Evolutionary conservation across 2,329 filamentous ascomycete genomes (phyloP), one percentile per base, ranked within the genome.

Genomic region (Tolypocladium nubicola): DNA sequence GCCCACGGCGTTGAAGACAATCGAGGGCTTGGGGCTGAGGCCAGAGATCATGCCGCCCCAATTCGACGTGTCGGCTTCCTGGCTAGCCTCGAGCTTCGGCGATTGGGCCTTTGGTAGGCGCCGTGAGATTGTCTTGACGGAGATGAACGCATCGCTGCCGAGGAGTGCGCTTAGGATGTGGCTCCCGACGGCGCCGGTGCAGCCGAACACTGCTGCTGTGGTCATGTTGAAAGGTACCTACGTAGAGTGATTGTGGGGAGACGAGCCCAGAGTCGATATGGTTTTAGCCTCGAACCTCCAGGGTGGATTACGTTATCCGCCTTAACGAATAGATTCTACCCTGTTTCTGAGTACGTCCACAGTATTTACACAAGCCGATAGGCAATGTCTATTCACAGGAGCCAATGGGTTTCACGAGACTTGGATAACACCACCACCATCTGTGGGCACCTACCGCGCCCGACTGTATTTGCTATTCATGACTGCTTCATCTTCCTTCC

Each of bases 1-100:
- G 58, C 87, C 93, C 1, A 97, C 80, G 1, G 83, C 83, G 2
- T 88, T 91, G 74, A 93, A 84, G 74, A 94, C 86, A 62, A 88
- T 76, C 1, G 76, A 69, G 0, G 88, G 85, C 0, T 76, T 61
- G 0, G 85, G 81, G 0, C 73, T 67, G 52, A 88, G 72, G 40
- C 75, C 71, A 7, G 77, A 67, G 54, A 94, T 79, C 63, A 80
- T 74, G 10, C 76, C 63, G 2, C 83, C 73, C 92, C 91, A 97
- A 67, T 81, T 78, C 7, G 81, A 70, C 1, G 83, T 84, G 69
- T 95, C 88, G 63, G 80, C 63, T 30, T 88, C 84, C 65, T 87
- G 72, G 62, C 88, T 75, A 59, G 71, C 62, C 55, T 81, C 78
- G 60, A 92, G 81, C 63, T 87, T 88, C 19, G 79, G 64, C 21